A percentile compares a stretch with the other conserved stretches of the same genome.
phyloP scores from a whole-genome alignment of 1,139 yeast species.

The Tardiomyces depauwii region DNA sequence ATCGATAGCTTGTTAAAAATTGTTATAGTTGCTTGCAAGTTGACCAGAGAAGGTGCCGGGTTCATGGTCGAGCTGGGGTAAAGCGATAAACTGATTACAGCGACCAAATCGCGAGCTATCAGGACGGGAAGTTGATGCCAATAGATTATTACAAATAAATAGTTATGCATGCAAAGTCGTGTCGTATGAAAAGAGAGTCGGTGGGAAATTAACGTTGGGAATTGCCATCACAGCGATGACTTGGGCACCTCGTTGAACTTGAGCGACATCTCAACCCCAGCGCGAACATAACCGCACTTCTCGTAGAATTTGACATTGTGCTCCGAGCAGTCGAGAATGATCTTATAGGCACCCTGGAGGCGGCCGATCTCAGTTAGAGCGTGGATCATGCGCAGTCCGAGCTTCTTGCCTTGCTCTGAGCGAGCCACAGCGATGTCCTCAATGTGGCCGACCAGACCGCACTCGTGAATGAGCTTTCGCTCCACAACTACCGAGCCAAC shows the following conservation, averaged over 20 bases:
- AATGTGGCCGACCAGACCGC: constrained; percentile 86
- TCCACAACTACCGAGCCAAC: constrained; percentile 40
- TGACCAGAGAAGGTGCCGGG: too few species aligned
- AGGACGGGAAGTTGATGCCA: too few species aligned
- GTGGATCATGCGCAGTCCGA: constrained; percentile 60
- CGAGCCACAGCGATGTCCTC: constrained; percentile 83
- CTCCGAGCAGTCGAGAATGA: constrained; percentile 78
- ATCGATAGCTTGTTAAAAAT: too few species aligned
- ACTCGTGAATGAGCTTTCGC: constrained; percentile 47
- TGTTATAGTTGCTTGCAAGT: too few species aligned
- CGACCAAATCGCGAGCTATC: too few species aligned
- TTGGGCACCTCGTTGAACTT: constrained; percentile 11
- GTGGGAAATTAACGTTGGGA: not conserved
- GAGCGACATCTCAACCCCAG: constrained; percentile 61
- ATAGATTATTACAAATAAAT: too few species aligned
- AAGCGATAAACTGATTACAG: too few species aligned
- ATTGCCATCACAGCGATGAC: not conserved
- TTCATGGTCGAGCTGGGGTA: too few species aligned
- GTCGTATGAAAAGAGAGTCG: not conserved
- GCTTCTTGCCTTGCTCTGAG: constrained; percentile 69
- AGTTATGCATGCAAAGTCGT: not conserved
- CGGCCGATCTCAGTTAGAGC: constrained; percentile 51
- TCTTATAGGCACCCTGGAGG: constrained; percentile 66
- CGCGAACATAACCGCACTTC: constrained; percentile 53
- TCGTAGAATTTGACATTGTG: constrained; percentile 78